A percentile compares a stretch with the other conserved stretches of the same genome.
These are phyloP conservation scores for Lenwebbia sp. DNA, from an alignment of 345 rosid genomes.

Conservation along the genomic window DNA sequence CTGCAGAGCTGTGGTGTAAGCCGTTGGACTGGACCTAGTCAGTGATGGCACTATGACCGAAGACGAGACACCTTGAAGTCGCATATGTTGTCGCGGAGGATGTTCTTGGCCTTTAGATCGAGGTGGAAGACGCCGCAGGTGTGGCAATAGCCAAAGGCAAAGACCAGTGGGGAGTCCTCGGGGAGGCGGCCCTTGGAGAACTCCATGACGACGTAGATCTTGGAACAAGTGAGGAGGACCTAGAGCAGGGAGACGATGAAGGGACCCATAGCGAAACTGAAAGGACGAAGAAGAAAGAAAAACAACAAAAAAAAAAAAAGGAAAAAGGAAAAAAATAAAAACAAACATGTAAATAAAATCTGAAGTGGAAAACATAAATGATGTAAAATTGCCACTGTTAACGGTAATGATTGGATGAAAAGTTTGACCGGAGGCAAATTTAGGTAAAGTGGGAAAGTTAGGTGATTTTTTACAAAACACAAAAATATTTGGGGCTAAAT, in stretches of 20 bases:
- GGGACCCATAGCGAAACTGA: not conserved
- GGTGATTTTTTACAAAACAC: not conserved
- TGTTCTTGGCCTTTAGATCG: not conserved
- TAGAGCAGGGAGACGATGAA: not conserved
- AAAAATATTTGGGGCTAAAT: not conserved
- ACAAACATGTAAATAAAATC: not conserved
- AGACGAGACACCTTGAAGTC: not conserved
- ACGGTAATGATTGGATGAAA: not conserved
- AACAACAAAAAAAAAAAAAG: not conserved
- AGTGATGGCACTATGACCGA: not conserved
- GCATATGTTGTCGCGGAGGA: not conserved
- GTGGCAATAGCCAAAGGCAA: conserved; percentile 1
- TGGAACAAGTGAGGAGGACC: conserved; percentile 2
- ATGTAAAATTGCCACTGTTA: not conserved
- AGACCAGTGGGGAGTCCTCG: conserved; percentile 1
- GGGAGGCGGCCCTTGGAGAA: conserved; percentile 10
- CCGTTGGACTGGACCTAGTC: not conserved
- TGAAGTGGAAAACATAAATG: not conserved
- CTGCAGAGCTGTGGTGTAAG: conserved; percentile 6
- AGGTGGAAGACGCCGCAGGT: not conserved
- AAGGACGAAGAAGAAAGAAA: not conserved
- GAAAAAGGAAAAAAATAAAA: not conserved
- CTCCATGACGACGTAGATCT: conserved; percentile 8
- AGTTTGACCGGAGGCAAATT: not conserved
- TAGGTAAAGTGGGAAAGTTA: not conserved